Conservation (phyloP, 2,329 filamentous ascomycete genomes). For the Phialemoniopsis sp. region DNA sequence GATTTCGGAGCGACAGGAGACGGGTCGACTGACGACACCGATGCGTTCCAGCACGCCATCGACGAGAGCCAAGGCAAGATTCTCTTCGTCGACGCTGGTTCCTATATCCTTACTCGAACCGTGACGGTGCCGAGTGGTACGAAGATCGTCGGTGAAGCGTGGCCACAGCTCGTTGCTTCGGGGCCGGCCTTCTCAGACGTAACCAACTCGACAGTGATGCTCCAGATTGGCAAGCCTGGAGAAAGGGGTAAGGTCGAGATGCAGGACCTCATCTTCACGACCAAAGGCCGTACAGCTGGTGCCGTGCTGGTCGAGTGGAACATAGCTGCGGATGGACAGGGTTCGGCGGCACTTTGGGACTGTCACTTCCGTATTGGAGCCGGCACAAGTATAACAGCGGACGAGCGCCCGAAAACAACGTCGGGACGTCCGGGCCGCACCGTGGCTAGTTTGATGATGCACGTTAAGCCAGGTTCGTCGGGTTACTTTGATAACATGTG, state of each 20-base stretch:
- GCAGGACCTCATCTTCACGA: constrained; percentile 58
- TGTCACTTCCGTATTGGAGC: constrained; percentile 70
- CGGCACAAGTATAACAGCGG: constrained; percentile 58
- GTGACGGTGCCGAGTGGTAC: constrained; percentile 52
- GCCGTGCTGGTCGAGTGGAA: constrained; percentile 72
- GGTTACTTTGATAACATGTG: constrained; percentile 47
- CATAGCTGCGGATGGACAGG: constrained; percentile 46
- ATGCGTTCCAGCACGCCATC: constrained; percentile 41
- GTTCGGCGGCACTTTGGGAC: constrained; percentile 63
- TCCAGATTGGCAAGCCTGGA: constrained; percentile 58
- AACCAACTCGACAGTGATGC: constrained; percentile 55
- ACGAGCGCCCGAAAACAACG: constrained; percentile 54
- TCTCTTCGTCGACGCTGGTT: constrained; percentile 13
- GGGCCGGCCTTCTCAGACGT: constrained; percentile 43
- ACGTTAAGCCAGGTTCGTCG: constrained; percentile 36
- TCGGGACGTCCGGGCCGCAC: constrained; percentile 39
- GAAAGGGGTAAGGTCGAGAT: constrained; percentile 63
- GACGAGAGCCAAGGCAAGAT: constrained; percentile 32
- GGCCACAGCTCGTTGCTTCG: constrained; percentile 64
- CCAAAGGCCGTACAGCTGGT: constrained; percentile 49
- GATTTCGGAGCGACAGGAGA: constrained; percentile 8
- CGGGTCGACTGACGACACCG: constrained; percentile 24
- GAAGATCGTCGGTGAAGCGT: constrained; percentile 66
- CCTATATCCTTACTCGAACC: constrained; percentile 39
- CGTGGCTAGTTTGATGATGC: constrained; percentile 28